Evolutionary conservation across 2,329 filamentous ascomycete genomes (phyloP), one percentile per base, ranked within the genome.

Genomic region (Talaromyces pinophilus): DNA sequence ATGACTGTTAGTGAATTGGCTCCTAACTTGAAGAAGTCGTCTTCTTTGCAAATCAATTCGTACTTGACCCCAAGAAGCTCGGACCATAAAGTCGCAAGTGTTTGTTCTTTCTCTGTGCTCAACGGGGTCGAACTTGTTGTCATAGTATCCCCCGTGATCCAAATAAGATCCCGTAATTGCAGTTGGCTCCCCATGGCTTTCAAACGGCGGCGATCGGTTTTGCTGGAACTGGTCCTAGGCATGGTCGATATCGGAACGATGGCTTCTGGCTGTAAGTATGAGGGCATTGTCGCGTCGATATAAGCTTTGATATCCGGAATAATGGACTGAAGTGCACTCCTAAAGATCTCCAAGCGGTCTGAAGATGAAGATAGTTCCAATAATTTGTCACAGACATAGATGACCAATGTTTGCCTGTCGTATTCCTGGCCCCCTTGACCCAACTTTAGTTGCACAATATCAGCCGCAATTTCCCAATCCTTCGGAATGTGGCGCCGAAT

Each of bases 1-100:
- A 72, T 72, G 11, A 69, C 71, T 22, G 62, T 67, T 10, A 73
- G 59, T 6, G 72, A 73, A 52, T 73, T 71, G 19, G 71, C 72
- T 17, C 71, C 71, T 2, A 70, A 59, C 4, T 59, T 60, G 65
- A 73, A 73, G 66, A 73, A 73, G 59, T 67, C 69, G 10, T 50
- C 46, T 25, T 50, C 22, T 13, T 25, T 22, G 19, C 46, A 25
- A 25, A 50, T 50, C 19, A 19, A 50, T 50, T 25, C 46, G 11
- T 28, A 28, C 46, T 50, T 25, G 19, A 50, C 22, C 3, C 46
- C 22, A 11, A 50, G 22, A 25, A 50, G 19, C 19, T 50, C 19
- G 10, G 22, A 22, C 46, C 46, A 50, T 22, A 50, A 10, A 13
- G n/a, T 22, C 19, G 46, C 46, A 19, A 46, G 42, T n/a, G 42